Percentiles rank a stretch among this genome's conserved stretches.
These are phyloP conservation scores for Rhododendron simsii DNA, from an alignment of 148 eudicot genomes.

Conservation along the genomic window DNA sequence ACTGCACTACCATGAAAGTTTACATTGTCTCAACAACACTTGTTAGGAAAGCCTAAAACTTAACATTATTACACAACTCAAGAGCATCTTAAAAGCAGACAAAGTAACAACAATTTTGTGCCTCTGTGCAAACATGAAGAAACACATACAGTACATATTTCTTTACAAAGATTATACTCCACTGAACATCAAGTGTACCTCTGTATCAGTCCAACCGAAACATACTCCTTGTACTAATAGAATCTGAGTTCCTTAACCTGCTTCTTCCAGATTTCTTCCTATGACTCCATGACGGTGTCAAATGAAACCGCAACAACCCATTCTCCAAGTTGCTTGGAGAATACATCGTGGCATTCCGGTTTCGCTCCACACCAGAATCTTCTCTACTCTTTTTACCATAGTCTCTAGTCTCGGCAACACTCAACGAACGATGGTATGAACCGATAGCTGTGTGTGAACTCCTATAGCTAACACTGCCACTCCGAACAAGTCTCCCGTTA, in stretches of 20 bases:
- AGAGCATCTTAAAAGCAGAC: conserved; percentile 5
- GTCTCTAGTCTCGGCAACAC: conserved; percentile 25
- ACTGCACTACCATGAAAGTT: neutral
- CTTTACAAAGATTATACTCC: conserved; percentile 15
- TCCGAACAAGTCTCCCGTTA: conserved; percentile 31
- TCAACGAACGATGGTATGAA: conserved; percentile 27
- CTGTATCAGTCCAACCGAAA: conserved; percentile 36
- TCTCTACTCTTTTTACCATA: conserved; percentile 27
- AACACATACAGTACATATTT: neutral
- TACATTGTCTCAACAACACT: neutral
- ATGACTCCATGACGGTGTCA: conserved; percentile 72
- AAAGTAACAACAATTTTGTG: neutral
- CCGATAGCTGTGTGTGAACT: conserved; percentile 14
- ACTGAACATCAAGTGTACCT: conserved; percentile 9
- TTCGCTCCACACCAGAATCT: conserved; percentile 35
- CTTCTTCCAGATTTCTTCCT: conserved; percentile 53
- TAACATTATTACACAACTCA: conserved; percentile 1
- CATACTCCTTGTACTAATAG: conserved; percentile 35
- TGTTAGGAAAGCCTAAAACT: neutral
- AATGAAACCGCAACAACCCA: conserved; percentile 58
- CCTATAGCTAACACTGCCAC: conserved; percentile 37
- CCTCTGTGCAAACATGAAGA: conserved; percentile 4
- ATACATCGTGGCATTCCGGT: conserved; percentile 35
- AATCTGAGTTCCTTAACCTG: conserved; percentile 44
- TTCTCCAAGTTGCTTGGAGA: conserved; percentile 42